These are phyloP conservation scores for Balansia obtecta DNA, from an alignment of 2,329 filamentous ascomycete species.

Conservation along the genomic window DNA sequence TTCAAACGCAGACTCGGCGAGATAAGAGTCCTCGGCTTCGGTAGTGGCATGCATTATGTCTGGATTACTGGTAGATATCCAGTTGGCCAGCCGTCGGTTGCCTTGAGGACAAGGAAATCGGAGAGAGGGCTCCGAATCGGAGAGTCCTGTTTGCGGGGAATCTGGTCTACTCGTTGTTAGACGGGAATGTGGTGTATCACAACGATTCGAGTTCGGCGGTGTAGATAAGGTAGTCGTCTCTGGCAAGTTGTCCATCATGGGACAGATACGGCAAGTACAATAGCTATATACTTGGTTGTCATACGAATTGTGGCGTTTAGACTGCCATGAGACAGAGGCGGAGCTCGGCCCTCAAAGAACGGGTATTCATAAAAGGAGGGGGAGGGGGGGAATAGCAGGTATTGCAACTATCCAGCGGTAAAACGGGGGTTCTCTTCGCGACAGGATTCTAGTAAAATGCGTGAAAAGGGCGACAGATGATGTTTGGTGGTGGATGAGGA, in stretches of 20 bases:
- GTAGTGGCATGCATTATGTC: conserved; percentile 40
- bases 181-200: conserved; percentile 17
- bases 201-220: conserved; percentile 15
- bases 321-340: conserved; percentile 10
- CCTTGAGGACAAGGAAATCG: conserved; percentile 45
- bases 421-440: background rate
- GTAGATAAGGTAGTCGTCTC: conserved; percentile 13
- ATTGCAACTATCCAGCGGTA: background rate
- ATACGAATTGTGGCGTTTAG: conserved; percentile 10
- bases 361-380: too few species aligned
- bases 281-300: conserved; percentile 12
- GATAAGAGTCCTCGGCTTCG: conserved; percentile 35
- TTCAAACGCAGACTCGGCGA: conserved; percentile 45
- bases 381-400: too few species aligned
- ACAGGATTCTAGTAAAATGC: background rate
- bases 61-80: conserved; percentile 44
- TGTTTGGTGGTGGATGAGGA: conserved; percentile 1
- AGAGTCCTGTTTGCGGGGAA: conserved; percentile 14
- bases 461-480: conserved; percentile 1
- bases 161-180: conserved; percentile 10
- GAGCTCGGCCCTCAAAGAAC: background rate
- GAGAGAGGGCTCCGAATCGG: conserved; percentile 35
- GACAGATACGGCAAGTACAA: conserved; percentile 16
- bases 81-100: conserved; percentile 43
- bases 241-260: conserved; percentile 41